Evolutionary conservation across 169 alveolate species (phyloP).

Genomic region (Ichthyophthirius multifiliis): DNA sequence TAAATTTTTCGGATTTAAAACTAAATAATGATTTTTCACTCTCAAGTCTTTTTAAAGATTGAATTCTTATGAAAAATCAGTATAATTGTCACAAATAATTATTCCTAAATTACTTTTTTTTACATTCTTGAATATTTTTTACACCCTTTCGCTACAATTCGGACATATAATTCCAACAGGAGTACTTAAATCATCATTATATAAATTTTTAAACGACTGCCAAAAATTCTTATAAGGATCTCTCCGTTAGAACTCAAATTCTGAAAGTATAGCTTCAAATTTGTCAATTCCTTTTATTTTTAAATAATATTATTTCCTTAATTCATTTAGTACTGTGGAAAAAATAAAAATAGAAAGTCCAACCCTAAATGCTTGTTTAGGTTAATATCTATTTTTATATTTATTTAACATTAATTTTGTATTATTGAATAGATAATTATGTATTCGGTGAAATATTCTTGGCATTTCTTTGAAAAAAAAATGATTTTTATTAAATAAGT

Average conservation of each 20-base stretch:
- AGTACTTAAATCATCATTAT: background rate
- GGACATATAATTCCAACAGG: background rate
- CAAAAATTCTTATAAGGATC: background rate
- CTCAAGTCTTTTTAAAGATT: background rate
- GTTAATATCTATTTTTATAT: too few species aligned
- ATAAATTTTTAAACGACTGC: background rate
- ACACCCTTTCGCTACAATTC: background rate
- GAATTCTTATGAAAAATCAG: background rate
- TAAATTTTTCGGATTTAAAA: background rate
- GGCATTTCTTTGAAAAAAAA: too few species aligned
- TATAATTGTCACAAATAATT: background rate
- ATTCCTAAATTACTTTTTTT: background rate
- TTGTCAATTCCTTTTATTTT: background rate
- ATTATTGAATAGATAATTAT: too few species aligned
- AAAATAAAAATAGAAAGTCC: too few species aligned
- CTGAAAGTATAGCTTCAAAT: background rate
- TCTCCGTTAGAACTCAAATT: background rate
- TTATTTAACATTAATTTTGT: too few species aligned
- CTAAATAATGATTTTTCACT: background rate
- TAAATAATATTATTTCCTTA: background rate
- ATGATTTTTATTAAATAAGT: too few species aligned
- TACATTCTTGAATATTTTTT: background rate
- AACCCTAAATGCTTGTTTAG: too few species aligned
- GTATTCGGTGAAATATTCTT: too few species aligned
- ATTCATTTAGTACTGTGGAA: too few species aligned